Base-by-base conservation (phyloP, 2,329 filamentous ascomycete genomes). In the Phialophora macrospora region DNA sequence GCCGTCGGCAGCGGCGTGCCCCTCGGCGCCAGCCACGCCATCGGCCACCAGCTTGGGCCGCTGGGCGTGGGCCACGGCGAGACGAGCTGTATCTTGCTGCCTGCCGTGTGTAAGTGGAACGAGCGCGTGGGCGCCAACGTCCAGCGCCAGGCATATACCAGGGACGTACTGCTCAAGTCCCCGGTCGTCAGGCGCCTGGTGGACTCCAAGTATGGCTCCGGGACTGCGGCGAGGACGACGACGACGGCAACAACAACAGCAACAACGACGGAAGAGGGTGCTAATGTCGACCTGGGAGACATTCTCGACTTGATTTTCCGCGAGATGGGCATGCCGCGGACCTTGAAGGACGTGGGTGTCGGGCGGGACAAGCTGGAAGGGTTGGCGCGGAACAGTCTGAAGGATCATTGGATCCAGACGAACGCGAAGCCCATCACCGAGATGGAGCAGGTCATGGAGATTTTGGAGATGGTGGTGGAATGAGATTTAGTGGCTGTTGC, bases 31-130 rank as follows among this genome's bases (percentile, higher is more conserved):
- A 82, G 81, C 68, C 82, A 85, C 69, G 83, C 81, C 0, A 84
- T 85, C 64, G 82, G 82, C 3, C 82, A 85, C 71, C 82, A 80
- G 74, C 77, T 85, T 0, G 83, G 83, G 0, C 84, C 85, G 0
- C 73, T 85, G 2, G 85, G 85, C 0, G 85, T 88, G 1, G 82
- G 83, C 0, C 85, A 88, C 71, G 86, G 86, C 11, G 85, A 87
- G 73, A 88, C 85, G 30, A 85, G 82, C 69, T 88, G 82, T 72
- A 81, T 84, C 54, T 77, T 85, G 62, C 77, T 83, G 41, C 85
- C 85, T 0, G 80, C 82, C 0, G 84, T 88, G 5, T 83, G 83
- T 72, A 84, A 82, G 71, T 88, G 79, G 71, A 88, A 88, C 64
- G 76, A 77, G 1, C 73, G 72, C 41, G 73, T 79, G 56, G 79